These are phyloP conservation scores for Musa balbisiana DNA, from an alignment of 202 grass and related monocot species.

Conservation along the genomic window DNA sequence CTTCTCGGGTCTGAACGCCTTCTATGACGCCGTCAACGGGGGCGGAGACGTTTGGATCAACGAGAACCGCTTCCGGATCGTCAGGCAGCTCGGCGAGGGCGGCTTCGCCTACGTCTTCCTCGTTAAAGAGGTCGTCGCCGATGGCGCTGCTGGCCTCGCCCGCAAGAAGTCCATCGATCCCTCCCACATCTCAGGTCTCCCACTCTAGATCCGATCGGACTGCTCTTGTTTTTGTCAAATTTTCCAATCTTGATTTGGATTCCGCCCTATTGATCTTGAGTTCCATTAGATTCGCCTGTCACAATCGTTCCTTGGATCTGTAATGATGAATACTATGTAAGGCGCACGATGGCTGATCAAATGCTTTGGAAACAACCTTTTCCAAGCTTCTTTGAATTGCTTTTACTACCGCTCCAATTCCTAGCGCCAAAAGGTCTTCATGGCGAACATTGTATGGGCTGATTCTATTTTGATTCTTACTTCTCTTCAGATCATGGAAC, in stretches of 20 bases:
- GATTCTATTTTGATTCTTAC: slow-evolving; percentile 17
- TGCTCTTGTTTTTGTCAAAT: neutral
- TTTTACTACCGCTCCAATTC: slow-evolving; percentile 17
- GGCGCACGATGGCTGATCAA: neutral
- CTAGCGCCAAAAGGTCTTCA: no score
- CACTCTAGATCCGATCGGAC: neutral
- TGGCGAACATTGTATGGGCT: neutral
- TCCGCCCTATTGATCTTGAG: no score
- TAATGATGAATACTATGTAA: no score
- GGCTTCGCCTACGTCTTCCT: slow-evolving; percentile 60
- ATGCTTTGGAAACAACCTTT: neutral
- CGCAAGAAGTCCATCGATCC: slow-evolving; percentile 61
- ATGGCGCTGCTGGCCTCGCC: slow-evolving; percentile 33
- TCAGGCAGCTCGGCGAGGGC: slow-evolving; percentile 70
- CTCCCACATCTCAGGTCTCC: slow-evolving; percentile 69
- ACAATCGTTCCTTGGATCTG: neutral
- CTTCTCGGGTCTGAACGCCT: slow-evolving; percentile 73
- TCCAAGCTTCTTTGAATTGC: slow-evolving; percentile 8
- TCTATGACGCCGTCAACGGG: slow-evolving; percentile 49
- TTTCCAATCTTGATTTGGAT: slow-evolving; percentile 9
- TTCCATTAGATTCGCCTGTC: neutral
- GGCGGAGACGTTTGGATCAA: slow-evolving; percentile 73
- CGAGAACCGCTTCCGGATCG: slow-evolving; percentile 68
- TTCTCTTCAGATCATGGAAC: slow-evolving; percentile 59
- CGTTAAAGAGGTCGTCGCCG: slow-evolving; percentile 63